A percentile compares a stretch with the other conserved stretches of the same genome.
phyloP scores from a whole-genome alignment of 441 rosid species.

The Cnidoscolus chayamansa region DNA sequence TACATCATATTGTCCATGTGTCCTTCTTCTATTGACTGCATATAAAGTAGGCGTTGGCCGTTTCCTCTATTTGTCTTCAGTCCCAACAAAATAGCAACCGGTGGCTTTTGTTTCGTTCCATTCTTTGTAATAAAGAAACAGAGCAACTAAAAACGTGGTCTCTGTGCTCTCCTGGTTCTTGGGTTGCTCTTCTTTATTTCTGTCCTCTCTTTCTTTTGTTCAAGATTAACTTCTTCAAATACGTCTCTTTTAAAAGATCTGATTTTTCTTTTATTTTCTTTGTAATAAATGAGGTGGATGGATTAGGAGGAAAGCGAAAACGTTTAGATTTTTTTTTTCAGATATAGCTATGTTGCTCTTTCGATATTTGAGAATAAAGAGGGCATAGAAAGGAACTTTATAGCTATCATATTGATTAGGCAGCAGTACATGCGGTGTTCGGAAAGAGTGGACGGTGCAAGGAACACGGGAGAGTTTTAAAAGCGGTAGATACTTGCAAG shows the following conservation, averaged over 20 bases:
- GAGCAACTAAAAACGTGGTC: not conserved
- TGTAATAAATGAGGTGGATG: slow-evolving; percentile 3
- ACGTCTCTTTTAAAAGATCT: not conserved
- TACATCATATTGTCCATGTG: slow-evolving; percentile 15
- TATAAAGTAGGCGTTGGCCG: slow-evolving; percentile 20
- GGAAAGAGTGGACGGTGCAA: not conserved
- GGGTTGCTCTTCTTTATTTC: not conserved
- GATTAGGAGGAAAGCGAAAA: not conserved
- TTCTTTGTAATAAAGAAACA: slow-evolving; percentile 3
- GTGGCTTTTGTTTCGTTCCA: slow-evolving; percentile 30
- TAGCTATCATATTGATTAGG: not conserved
- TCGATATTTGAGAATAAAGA: not conserved
- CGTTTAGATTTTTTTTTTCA: not conserved
- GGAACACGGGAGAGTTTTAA: not conserved
- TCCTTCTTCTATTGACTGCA: not conserved
- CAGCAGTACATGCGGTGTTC: not conserved
- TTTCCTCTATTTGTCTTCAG: slow-evolving; percentile 12
- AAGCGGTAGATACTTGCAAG: not conserved
- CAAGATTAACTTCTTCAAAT: not conserved
- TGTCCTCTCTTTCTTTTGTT: not conserved
- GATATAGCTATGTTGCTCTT: not conserved
- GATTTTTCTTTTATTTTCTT: not conserved
- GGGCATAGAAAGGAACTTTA: not conserved
- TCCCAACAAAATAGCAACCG: slow-evolving; percentile 30
- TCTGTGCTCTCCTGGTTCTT: not conserved